Evolutionary conservation across 495 filamentous ascomycete species (phyloP), one percentile per base, ranked within the genome.

Genomic region (Trypethelium eluteriae): DNA sequence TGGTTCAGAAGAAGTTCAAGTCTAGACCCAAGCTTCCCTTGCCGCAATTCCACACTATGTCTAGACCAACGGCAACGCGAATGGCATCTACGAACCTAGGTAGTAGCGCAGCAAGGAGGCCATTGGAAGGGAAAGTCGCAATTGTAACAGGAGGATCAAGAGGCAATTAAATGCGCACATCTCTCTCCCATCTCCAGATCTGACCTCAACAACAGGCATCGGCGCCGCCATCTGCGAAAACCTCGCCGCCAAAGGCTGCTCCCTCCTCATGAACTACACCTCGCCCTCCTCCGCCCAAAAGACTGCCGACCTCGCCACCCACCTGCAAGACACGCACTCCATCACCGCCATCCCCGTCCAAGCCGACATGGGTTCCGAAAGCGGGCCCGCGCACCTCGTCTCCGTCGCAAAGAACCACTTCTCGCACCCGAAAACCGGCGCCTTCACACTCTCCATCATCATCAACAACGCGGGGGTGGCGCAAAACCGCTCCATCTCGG

Each of bases 391-490:
- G 36, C 75, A 80, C 66, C 69, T 83, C 38, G 72, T 83, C 65
- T 70, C 68, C 32, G 76, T 78, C 0, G 82, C 82, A 0, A 77
- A 83, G 53, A 74, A 81, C 67, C 77, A 84, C 65, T 87, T 86
- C 72, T 69, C 79, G 14, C 74, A 80, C 44, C 78, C 77, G 39
- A 74, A 77, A 59, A 76, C 74, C 10, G 75, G 75, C 16, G 79
- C 79, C 35, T 84, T 93, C 75, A 85, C 87, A 68, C 85, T 96
- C 76, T 90, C 96, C 75, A 91, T 96, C 70, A 76, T 96, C 36
- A 79, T 96, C 79, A 95, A 96, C 82, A 96, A 96, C 75, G 92
- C 92, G 53, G 92, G 87, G 65, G 79, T 93, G 9, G 80, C 85
- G 72, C 38, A 88, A 92, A 76, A 76, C 81, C 12, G 74, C 1